A percentile compares a stretch with the other conserved stretches of the same genome.
Evolutionary conservation across 2,329 filamentous ascomycete species (phyloP).

Genomic region (Colletotrichum tropicale): DNA sequence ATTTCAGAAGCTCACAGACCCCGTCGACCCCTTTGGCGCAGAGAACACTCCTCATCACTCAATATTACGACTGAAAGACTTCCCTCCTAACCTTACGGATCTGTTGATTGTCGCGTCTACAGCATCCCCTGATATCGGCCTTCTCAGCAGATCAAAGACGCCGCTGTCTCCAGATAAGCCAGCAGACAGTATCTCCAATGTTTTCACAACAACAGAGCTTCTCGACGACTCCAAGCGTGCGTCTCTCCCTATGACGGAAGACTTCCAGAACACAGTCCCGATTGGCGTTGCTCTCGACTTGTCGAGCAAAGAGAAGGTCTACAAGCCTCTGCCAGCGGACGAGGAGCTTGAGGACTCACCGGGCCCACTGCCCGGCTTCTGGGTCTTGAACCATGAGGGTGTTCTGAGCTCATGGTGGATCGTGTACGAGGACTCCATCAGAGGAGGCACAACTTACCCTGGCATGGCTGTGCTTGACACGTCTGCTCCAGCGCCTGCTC

Average conservation of each 20-base stretch:
- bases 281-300: constrained; percentile 84
- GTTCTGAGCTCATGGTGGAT: constrained; percentile 89
- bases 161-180: constrained; percentile 67
- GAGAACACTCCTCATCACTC: constrained; percentile 77
- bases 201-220: constrained; percentile 77
- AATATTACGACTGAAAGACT: constrained; percentile 77
- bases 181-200: constrained; percentile 63
- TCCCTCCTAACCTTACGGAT: constrained; percentile 81
- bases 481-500: constrained; percentile 28
- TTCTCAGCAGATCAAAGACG: constrained; percentile 76
- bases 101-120: constrained; percentile 84
- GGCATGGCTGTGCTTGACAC: constrained; percentile 58
- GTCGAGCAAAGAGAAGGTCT: constrained; percentile 80
- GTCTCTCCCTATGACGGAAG: constrained; percentile 73
- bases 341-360: constrained; percentile 80
- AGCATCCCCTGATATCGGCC: constrained; percentile 76
- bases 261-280: constrained; percentile 73
- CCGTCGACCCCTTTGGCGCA: constrained; percentile 74
- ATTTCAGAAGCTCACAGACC: constrained; percentile 76
- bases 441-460: constrained; percentile 73
- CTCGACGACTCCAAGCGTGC: constrained; percentile 78
- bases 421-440: constrained; percentile 86
- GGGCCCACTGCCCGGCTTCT: constrained; percentile 80
- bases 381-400: constrained; percentile 89
- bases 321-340: constrained; percentile 77